phyloP scores from a whole-genome alignment of 2,329 filamentous ascomycete genomes.

The Colletotrichum phormii region DNA sequence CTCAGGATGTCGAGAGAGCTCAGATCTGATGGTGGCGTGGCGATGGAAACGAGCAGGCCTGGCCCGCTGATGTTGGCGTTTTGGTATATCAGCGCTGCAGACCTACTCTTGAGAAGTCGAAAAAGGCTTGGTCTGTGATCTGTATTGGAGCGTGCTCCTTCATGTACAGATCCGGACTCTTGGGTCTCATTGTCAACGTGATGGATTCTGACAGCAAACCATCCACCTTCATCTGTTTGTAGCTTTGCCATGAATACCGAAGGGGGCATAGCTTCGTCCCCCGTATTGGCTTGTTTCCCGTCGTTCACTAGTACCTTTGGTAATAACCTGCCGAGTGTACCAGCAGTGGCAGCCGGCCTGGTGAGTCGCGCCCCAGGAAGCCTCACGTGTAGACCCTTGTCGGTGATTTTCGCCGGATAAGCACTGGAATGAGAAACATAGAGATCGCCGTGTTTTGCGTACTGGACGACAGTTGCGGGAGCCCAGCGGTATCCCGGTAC shows the following conservation, averaged over 20 bases:
- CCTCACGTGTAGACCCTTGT: not conserved
- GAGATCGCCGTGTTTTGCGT: slow-evolving; percentile 3
- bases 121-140: not conserved
- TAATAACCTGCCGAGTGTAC: not conserved
- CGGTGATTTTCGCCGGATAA: not conserved
- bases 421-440: not conserved
- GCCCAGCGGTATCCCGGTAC: slow-evolving; percentile 5
- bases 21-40: not conserved
- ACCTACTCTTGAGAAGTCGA: not conserved
- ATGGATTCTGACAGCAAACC: not conserved
- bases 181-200: not conserved
- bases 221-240: not conserved
- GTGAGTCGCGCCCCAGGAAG: not conserved
- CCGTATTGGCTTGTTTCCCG: not conserved
- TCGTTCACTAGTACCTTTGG: not conserved
- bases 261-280: not conserved
- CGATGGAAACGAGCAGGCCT: slow-evolving; percentile 3
- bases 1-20: not conserved
- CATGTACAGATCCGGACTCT: not conserved
- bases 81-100: not conserved
- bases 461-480: slow-evolving; percentile 17
- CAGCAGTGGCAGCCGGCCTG: not conserved
- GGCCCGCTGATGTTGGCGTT: slow-evolving; percentile 4
- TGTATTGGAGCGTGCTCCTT: not conserved
- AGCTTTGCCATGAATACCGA: not conserved